Conservation (phyloP, 83 land plant species). For the Picea abies region DNA sequence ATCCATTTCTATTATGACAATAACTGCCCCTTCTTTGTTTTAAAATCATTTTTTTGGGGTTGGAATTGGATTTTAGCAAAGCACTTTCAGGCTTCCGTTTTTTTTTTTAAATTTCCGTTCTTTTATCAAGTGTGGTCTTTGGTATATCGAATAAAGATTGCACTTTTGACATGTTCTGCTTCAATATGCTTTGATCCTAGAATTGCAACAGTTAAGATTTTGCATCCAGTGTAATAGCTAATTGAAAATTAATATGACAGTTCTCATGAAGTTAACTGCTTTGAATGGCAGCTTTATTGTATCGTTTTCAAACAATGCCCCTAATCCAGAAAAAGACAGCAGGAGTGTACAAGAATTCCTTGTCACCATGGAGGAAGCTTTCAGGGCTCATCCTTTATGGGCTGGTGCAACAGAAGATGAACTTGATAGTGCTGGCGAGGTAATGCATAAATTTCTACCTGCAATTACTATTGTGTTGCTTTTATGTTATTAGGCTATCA, state of each 20-base stretch:
- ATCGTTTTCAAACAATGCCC: constrained; percentile 72
- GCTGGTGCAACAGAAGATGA: constrained; percentile 87
- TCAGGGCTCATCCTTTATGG: constrained; percentile 83
- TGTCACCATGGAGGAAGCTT: constrained; percentile 80
- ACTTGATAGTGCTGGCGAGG: constrained; percentile 96
- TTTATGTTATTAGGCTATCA: constrained; percentile 2
- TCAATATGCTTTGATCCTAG: not conserved
- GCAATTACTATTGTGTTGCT: not conserved
- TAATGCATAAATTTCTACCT: constrained; percentile 17
- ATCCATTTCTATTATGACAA: too few species aligned
- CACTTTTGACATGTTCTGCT: not conserved
- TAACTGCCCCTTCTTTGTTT: too few species aligned
- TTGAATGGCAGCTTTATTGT: constrained; percentile 78
- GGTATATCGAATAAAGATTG: not conserved
- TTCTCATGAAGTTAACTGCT: not conserved
- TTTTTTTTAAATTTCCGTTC: not conserved
- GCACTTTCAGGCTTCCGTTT: not conserved
- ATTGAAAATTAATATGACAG: not conserved
- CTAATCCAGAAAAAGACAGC: constrained; percentile 93
- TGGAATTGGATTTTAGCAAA: constrained; percentile 2
- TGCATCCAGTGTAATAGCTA: not conserved
- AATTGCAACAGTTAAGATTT: not conserved
- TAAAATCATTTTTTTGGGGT: not conserved
- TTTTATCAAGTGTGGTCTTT: not conserved
- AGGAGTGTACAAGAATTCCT: constrained; percentile 85